Conservation (phyloP, 1,139 yeast genomes). For the Nakaseomyces nivariensis region DNA sequence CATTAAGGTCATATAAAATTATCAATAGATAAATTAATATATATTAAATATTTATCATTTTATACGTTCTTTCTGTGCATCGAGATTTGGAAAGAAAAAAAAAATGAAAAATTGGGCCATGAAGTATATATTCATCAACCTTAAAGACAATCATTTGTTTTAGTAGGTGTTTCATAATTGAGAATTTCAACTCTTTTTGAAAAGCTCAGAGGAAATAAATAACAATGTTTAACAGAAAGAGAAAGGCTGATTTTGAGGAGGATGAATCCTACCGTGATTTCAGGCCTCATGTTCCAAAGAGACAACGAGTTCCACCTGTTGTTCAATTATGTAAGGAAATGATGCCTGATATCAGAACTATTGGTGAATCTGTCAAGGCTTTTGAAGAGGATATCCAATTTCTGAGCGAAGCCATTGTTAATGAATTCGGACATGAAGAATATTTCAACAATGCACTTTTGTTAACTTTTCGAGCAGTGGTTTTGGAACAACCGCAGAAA, state of each 20-base stretch:
- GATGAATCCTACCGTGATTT: slow-evolving; percentile 27
- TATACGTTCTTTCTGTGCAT: neutral
- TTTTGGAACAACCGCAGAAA: slow-evolving; percentile 87
- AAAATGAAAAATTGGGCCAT: no score
- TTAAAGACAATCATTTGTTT: no score
- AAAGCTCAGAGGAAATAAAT: neutral
- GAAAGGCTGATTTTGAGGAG: slow-evolving; percentile 28
- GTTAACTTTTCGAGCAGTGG: slow-evolving; percentile 56
- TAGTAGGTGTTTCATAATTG: no score
- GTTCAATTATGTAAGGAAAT: slow-evolving; percentile 34
- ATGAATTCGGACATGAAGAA: slow-evolving; percentile 60
- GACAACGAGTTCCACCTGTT: slow-evolving; percentile 33
- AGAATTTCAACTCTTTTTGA: neutral
- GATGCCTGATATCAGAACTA: slow-evolving; percentile 47
- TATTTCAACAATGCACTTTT: slow-evolving; percentile 50
- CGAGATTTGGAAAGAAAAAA: no score
- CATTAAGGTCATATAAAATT: no score
- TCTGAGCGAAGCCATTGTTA: slow-evolving; percentile 54
- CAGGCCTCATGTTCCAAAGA: slow-evolving; percentile 27
- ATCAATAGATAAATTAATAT: no score
- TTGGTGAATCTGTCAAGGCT: slow-evolving; percentile 54
- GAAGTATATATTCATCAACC: no score
- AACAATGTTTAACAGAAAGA: slow-evolving; percentile 24
- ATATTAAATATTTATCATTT: neutral
- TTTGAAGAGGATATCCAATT: slow-evolving; percentile 60